Percentiles rank a stretch among this genome's conserved stretches.
Evolutionary conservation across 192 early-diverging fungal species (phyloP).

Genomic region (Coemansia sp.): DNA sequence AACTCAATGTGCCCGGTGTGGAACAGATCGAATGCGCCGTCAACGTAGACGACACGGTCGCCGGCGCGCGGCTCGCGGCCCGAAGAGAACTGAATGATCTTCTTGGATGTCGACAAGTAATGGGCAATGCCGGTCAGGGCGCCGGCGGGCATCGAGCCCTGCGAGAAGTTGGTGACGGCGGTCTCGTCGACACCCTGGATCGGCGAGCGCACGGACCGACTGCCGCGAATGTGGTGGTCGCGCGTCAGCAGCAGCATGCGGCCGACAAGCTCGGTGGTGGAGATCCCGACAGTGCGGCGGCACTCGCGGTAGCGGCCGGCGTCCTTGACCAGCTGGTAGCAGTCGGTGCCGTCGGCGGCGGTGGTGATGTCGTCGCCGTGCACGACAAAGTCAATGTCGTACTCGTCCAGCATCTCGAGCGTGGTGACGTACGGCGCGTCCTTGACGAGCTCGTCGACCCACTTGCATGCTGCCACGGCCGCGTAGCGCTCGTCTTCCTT

Average conservation of each 20-base stretch:
- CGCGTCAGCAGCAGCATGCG: slow-evolving; percentile 90
- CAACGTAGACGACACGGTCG: slow-evolving; percentile 89
- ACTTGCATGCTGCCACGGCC: slow-evolving; percentile 94
- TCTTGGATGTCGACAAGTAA: slow-evolving; percentile 81
- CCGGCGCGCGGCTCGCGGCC: slow-evolving; percentile 67
- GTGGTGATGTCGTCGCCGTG: slow-evolving; percentile 99
- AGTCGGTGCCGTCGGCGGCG: slow-evolving; percentile 91
- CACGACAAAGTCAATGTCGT: slow-evolving; percentile 91
- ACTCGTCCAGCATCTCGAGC: slow-evolving; percentile 77
- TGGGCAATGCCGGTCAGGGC: slow-evolving; percentile 68
- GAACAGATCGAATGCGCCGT: slow-evolving; percentile 96
- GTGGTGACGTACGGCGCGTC: slow-evolving; percentile 92
- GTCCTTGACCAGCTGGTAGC: slow-evolving; percentile 93
- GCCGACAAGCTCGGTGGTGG: slow-evolving; percentile 95
- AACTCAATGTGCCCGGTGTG: slow-evolving; percentile 96
- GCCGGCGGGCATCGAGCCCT: slow-evolving; percentile 26
- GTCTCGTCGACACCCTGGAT: slow-evolving; percentile 55
- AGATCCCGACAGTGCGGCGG: slow-evolving; percentile 92
- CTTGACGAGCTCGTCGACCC: slow-evolving; percentile 88
- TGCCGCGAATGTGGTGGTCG: slow-evolving; percentile 76
- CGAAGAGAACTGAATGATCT: slow-evolving; percentile 88
- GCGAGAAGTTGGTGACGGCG: slow-evolving; percentile 41
- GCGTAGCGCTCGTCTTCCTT: slow-evolving; percentile 94
- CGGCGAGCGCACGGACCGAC: slow-evolving; percentile 49
- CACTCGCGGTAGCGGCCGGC: slow-evolving; percentile 93